These are phyloP conservation scores for Lactifluus rugatus DNA, from an alignment of 768 basidiomycete species.

Conservation along the genomic window DNA sequence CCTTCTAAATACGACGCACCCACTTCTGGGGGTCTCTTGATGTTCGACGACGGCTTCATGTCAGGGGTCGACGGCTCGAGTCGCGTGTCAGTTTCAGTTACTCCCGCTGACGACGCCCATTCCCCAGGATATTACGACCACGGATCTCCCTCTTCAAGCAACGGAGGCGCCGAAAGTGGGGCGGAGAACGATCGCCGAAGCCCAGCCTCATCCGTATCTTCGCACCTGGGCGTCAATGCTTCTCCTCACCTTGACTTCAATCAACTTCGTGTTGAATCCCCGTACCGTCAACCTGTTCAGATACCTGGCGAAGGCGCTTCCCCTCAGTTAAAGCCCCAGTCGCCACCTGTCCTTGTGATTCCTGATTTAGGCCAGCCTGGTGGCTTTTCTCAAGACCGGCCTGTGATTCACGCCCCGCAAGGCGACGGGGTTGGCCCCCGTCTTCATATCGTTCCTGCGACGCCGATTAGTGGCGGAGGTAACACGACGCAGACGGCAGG, in stretches of 20 bases:
- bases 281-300: slow-evolving; percentile 40
- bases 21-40: slow-evolving; percentile 14
- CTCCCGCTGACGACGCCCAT: slow-evolving; percentile 28
- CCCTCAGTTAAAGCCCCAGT: slow-evolving; percentile 44
- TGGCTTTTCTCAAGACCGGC: slow-evolving; percentile 33
- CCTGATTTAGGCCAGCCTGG: slow-evolving; percentile 38
- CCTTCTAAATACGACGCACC: slow-evolving; percentile 65
- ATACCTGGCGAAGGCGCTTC: slow-evolving; percentile 35
- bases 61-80: slow-evolving; percentile 35
- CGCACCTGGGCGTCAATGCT: slow-evolving; percentile 36
- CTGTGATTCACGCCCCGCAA: slow-evolving; percentile 53
- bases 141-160: slow-evolving; percentile 50
- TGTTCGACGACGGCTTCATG: slow-evolving; percentile 36
- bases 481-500: slow-evolving; percentile 37
- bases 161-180: slow-evolving; percentile 38
- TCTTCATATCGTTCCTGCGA: slow-evolving; percentile 75
- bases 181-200: slow-evolving; percentile 40
- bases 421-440: slow-evolving; percentile 47
- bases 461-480: slow-evolving; percentile 60
- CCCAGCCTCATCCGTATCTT: slow-evolving; percentile 61
- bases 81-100: slow-evolving; percentile 37
- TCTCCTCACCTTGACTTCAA: slow-evolving; percentile 53
- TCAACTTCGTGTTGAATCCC: slow-evolving; percentile 54
- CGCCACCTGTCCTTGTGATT: slow-evolving; percentile 51
- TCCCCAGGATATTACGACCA: slow-evolving; percentile 45